phyloP scores from a whole-genome alignment of 2,329 filamentous ascomycete species.

The Dactylellina haptotyla region DNA sequence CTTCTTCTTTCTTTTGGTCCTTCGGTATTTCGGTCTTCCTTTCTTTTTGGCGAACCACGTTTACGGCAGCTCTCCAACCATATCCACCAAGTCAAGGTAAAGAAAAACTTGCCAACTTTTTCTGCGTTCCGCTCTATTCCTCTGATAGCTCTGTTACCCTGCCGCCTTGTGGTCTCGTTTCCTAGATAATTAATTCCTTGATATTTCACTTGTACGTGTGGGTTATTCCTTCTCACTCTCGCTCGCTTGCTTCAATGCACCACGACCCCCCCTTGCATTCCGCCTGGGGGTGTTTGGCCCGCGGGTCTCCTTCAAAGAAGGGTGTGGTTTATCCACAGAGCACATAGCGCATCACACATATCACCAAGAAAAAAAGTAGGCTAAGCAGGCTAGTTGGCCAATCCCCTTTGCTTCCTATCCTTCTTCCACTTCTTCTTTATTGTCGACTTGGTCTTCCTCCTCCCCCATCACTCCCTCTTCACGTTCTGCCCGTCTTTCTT shows the following conservation, averaged over 20 bases:
- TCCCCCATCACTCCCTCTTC: too few relatives aligned
- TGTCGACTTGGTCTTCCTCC: background rate
- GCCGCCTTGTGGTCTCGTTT: too few relatives aligned
- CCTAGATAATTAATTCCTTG: too few relatives aligned
- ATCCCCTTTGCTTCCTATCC: constrained; percentile 10
- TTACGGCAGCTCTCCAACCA: background rate
- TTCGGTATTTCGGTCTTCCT: too few relatives aligned
- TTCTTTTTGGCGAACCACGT: background rate
- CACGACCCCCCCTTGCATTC: background rate
- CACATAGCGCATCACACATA: constrained; percentile 32
- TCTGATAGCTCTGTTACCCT: too few relatives aligned
- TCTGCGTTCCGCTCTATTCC: too few relatives aligned
- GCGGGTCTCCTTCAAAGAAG: background rate
- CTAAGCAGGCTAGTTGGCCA: background rate
- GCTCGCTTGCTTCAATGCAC: too few relatives aligned
- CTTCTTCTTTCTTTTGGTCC: background rate
- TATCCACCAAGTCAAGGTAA: too few relatives aligned
- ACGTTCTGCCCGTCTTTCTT: constrained; percentile 33
- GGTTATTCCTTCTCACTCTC: too few relatives aligned
- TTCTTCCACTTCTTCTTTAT: constrained; percentile 10
- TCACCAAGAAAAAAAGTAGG: background rate
- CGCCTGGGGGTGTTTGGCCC: too few relatives aligned
- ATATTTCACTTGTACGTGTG: too few relatives aligned
- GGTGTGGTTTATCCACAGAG: background rate
- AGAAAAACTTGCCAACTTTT: too few relatives aligned